phyloP scores from a whole-genome alignment of 768 basidiomycete genomes.

The Rubroboletus pulcherrimus region DNA sequence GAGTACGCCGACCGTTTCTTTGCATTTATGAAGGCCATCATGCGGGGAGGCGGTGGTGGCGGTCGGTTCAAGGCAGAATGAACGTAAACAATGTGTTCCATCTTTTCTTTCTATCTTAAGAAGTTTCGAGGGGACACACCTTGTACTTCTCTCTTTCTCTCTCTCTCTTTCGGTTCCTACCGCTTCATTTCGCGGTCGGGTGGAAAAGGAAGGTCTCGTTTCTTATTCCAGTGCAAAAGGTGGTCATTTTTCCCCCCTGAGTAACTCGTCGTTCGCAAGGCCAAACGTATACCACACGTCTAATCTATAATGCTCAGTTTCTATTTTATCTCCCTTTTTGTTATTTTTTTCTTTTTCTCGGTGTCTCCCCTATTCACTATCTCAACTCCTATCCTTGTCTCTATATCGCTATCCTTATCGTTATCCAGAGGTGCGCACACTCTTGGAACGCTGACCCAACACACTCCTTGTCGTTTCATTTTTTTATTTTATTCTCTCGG shows the following conservation, averaged over 20 bases:
- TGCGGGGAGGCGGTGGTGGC: conserved; percentile 75
- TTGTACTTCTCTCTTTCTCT: conserved; percentile 3
- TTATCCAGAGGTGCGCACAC: not conserved
- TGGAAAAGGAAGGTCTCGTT: not conserved
- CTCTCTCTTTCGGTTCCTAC: not conserved
- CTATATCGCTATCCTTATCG: conserved; percentile 4
- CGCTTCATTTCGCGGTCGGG: conserved; percentile 12
- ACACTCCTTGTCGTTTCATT: conserved; percentile 8
- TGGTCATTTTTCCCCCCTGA: not conserved
- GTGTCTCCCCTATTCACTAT: not conserved
- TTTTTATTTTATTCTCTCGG: not conserved
- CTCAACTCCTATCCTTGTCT: not conserved
- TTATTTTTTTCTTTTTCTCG: not conserved
- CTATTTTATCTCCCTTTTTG: not conserved
- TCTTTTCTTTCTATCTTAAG: not conserved
- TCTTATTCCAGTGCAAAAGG: conserved; percentile 6
- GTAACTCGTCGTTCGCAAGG: conserved; percentile 10
- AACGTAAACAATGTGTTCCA: conserved; percentile 1
- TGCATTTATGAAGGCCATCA: conserved; percentile 77
- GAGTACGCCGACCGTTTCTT: conserved; percentile 92
- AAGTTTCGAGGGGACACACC: conserved; percentile 6
- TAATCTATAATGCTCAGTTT: conserved; percentile 9
- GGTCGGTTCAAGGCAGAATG: conserved; percentile 46
- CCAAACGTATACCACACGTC: conserved; percentile 17
- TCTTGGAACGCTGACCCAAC: not conserved